A percentile compares a stretch with the other conserved stretches of the same genome.
Conservation (phyloP, 495 filamentous ascomycete genomes). For the Neurospora sp. region DNA sequence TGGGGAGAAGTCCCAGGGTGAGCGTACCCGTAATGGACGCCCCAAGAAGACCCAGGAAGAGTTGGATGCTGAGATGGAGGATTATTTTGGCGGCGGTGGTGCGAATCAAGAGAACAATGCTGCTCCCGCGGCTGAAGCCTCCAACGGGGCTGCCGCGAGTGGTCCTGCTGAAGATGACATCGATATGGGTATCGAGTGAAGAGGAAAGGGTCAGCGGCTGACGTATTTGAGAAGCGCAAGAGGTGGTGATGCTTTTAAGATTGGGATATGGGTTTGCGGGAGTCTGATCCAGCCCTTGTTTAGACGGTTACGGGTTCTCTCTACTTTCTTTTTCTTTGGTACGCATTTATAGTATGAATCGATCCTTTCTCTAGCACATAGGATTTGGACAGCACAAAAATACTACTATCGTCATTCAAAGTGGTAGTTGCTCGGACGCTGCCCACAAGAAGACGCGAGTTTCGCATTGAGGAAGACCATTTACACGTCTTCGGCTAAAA, state of each 20-base stretch:
- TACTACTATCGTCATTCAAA: neutral
- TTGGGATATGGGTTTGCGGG: conserved; percentile 4
- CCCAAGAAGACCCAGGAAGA: conserved; percentile 87
- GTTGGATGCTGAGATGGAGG: conserved; percentile 90
- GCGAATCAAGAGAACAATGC: conserved; percentile 15
- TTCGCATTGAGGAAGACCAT: neutral
- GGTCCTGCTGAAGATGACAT: conserved; percentile 8
- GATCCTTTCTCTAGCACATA: neutral
- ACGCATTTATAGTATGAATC: neutral
- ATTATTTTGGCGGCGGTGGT: conserved; percentile 62
- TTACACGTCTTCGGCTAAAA: neutral
- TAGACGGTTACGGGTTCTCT: neutral
- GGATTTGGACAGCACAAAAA: neutral
- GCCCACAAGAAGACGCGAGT: neutral
- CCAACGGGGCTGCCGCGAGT: conserved; percentile 1
- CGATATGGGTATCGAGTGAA: conserved; percentile 11
- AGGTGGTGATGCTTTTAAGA: neutral
- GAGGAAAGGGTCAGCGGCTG: neutral
- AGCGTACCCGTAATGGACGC: conserved; percentile 39
- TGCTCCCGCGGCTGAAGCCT: conserved; percentile 7
- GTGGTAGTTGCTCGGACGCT: neutral
- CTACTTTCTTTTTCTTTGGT: neutral
- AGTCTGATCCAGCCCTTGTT: neutral
- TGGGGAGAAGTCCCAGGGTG: conserved; percentile 26
- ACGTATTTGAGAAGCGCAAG: neutral